Evolutionary conservation across 2,329 filamentous ascomycete species (phyloP), one percentile per base, ranked within the genome.

Genomic region (Acephala macrosclerotiorum): DNA sequence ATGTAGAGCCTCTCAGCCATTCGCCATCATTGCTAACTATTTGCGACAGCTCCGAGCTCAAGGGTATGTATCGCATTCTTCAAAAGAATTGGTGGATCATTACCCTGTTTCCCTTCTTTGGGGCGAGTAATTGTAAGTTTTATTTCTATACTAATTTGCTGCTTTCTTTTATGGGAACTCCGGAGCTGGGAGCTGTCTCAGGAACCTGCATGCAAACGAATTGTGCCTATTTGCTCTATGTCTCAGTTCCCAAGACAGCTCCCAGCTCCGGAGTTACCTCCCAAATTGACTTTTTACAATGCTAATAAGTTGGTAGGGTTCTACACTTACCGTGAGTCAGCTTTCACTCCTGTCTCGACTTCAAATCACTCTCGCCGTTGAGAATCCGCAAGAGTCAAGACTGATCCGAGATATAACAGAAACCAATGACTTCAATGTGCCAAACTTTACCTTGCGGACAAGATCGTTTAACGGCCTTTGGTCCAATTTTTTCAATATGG

Each of bases 271-370:
- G 9, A 33, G 29, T 9, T 9, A 4, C 9, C 29, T 33, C 9
- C 29, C 29, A 33, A 4, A 9, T 33, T 4, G 9, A 4, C n/a
- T 33, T 33, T 33, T 33, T 42, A 14, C 22, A 64, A 56, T 56
- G 4, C n/a, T 64, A 29, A 65, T 63, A n/a, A n/a, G n/a, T n/a
- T n/a, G n/a, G n/a, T 9, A 33, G 29, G 29, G 51, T 55, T 55
- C n/a, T 55, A 55, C 14, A 55, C 26, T 2, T 55, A 55, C 29
- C 51, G 51, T 55, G 25, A 35, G 51, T 35, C n/a, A n/a, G n/a
- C n/a, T n/a, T 42, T 14, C 38, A 4, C 38, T 42, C 38, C 38
- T 16, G 5, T 42, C 38, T 42, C 5, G 4, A 14, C n/a, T n/a
- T n/a, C n/a, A n/a, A n/a, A n/a, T n/a, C n/a, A n/a, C n/a, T n/a